Evolutionary conservation across 176 grass and related monocot species (phyloP), one percentile per base, ranked within the genome.

Genomic region (Microstegium vimineum): DNA sequence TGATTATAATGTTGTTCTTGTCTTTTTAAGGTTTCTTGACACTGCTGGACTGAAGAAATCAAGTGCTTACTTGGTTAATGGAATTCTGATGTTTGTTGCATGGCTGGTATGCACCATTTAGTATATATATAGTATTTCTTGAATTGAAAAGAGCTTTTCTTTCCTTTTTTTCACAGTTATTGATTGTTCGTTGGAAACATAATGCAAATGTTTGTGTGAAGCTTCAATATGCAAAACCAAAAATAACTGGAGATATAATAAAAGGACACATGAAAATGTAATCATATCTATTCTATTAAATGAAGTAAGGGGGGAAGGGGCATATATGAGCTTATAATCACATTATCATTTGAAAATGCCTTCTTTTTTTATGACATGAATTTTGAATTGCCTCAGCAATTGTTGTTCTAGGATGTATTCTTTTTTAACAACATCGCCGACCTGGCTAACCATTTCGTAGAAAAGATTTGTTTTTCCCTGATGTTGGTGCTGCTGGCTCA

Each of bases 41-140:
- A 92, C 93, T 52, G 93, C 96, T 80, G 96, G 96, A 74, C 80
- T 95, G 73, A 99, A 95, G 74, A 95, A 86, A 49, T 95, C 93
- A 25, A 94, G 67, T 9, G 93, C 89, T 40, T 99, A 99, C 89
- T 60, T 95, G 62, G 73, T 99, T 80, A 95, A 99, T 81, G 96
- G 96, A 62, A 80, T 95, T 69, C 54, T 82, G 49, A 93, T 99
- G 91, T 95, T 95, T 78, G 61, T 99, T 86, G 77, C 83, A 42
- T 95, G 96, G 96, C 81, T 99, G 87, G 93, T 99, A 62, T 87
- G 83, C 83, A 36, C 18, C 69, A 63, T 56, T 80, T 63, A 23
- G n/a, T 76, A n/a, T 72, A 60, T n/a, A n/a, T 69, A 5, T 32
- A 70, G 11, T 63, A 61, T 27, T 74, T 41, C 41, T 62, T 41